phyloP scores from a whole-genome alignment of 2,329 filamentous ascomycete genomes.

The Microsporum ferrugineum region DNA sequence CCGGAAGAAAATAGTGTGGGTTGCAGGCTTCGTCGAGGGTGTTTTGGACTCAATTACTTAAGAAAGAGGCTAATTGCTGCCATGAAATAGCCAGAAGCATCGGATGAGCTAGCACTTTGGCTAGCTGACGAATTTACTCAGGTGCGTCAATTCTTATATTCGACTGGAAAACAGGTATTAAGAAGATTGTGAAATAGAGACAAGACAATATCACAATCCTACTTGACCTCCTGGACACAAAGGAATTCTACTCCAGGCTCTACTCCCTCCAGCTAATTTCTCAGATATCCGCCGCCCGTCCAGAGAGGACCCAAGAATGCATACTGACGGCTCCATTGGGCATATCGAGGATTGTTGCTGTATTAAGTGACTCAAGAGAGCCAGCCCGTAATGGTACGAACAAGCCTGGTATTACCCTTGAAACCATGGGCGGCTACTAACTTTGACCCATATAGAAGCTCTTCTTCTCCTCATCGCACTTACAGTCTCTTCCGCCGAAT shows the following conservation, averaged over 20 bases:
- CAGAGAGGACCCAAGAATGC: slow-evolving; percentile 88
- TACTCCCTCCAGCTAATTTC: slow-evolving; percentile 84
- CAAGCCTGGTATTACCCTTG: background rate
- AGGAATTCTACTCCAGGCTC: slow-evolving; percentile 80
- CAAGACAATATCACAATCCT: slow-evolving; percentile 93
- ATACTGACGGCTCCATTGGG: slow-evolving; percentile 80
- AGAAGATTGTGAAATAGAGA: slow-evolving; percentile 45
- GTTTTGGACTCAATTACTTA: background rate
- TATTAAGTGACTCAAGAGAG: slow-evolving; percentile 75
- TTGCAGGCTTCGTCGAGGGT: slow-evolving; percentile 13
- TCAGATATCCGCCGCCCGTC: slow-evolving; percentile 71
- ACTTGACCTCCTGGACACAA: slow-evolving; percentile 74
- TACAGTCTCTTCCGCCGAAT: slow-evolving; percentile 72
- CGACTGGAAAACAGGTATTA: background rate
- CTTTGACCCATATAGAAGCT: slow-evolving; percentile 44
- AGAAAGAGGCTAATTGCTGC: slow-evolving; percentile 17
- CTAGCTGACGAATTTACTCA: slow-evolving; percentile 96
- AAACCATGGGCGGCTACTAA: background rate
- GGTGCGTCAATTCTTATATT: slow-evolving; percentile 34
- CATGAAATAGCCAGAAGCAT: slow-evolving; percentile 64
- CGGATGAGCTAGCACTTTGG: slow-evolving; percentile 92
- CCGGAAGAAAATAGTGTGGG: slow-evolving; percentile 51
- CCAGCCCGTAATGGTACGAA: slow-evolving; percentile 61
- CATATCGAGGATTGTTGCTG: slow-evolving; percentile 71
- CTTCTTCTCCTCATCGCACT: slow-evolving; percentile 78